Conservation (phyloP, 2,329 filamentous ascomycete genomes). For the Alternaria burnsii region DNA sequence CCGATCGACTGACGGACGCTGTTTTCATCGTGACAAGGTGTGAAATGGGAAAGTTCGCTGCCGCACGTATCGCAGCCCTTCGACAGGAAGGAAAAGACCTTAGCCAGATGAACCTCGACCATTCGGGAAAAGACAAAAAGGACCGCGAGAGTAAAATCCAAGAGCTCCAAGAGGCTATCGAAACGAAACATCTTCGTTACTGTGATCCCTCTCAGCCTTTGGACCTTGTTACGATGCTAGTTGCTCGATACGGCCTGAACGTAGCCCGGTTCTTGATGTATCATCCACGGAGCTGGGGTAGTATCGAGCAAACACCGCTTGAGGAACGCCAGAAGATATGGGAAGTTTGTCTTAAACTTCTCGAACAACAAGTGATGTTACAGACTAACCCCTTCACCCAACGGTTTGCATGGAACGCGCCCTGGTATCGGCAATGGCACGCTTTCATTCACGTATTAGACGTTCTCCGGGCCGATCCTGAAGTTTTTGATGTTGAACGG, state of each 20-base stretch:
- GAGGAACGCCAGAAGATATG: conserved; percentile 52
- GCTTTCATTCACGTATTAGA: conserved; percentile 64
- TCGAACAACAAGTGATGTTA: conserved; percentile 71
- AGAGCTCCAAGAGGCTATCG: conserved; percentile 51
- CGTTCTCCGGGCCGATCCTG: conserved; percentile 46
- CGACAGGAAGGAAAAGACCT: conserved; percentile 25
- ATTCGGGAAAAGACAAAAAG: conserved; percentile 5
- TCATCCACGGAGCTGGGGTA: not conserved
- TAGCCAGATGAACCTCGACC: conserved; percentile 11
- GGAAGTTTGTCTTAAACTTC: conserved; percentile 60
- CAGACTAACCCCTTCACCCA: conserved; percentile 65
- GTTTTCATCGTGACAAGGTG: conserved; percentile 51
- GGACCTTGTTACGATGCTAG: conserved; percentile 66
- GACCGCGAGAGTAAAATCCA: conserved; percentile 32
- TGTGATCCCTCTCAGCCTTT: conserved; percentile 62
- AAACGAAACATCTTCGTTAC: conserved; percentile 50
- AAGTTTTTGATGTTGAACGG: conserved; percentile 33
- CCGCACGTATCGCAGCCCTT: conserved; percentile 25
- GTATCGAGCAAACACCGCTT: conserved; percentile 55
- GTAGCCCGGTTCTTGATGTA: conserved; percentile 69
- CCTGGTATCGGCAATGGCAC: conserved; percentile 69
- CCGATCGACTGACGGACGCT: conserved; percentile 53
- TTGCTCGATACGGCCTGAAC: conserved; percentile 65
- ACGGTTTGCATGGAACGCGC: conserved; percentile 69
- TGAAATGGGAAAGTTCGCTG: conserved; percentile 48